A percentile compares a stretch with the other conserved stretches of the same genome.
Conservation (phyloP, 306 rosid genomes). For the Cicer chorassanicum region DNA sequence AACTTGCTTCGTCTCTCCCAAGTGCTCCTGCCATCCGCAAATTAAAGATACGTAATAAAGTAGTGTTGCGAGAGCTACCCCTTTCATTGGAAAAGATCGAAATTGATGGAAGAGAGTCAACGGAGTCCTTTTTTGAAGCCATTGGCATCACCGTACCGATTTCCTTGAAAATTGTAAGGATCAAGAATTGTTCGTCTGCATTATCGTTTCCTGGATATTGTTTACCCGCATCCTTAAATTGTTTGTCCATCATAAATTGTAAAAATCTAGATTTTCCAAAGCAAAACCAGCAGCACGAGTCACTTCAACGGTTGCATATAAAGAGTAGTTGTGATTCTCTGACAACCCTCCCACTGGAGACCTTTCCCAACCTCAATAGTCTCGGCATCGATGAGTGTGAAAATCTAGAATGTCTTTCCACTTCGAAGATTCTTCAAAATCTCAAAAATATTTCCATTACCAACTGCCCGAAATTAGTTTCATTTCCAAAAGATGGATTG, state of each 20-base stretch:
- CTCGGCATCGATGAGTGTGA: rapidly evolving
- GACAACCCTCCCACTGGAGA: background rate
- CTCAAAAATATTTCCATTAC: rapidly evolving
- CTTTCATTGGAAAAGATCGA: background rate
- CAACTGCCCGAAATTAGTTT: background rate
- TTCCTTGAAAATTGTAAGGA: background rate
- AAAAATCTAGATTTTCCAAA: background rate
- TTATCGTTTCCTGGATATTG: background rate
- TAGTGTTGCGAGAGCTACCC: background rate
- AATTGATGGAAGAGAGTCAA: background rate
- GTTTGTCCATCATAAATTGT: background rate
- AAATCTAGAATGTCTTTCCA: background rate
- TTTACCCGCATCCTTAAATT: background rate
- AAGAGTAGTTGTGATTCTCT: background rate
- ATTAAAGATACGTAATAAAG: background rate
- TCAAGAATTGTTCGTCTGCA: background rate
- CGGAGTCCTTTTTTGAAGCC: background rate
- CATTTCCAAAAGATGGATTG: constrained; percentile 1
- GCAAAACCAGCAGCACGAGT: background rate
- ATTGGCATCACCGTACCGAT: background rate
- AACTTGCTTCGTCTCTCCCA: background rate
- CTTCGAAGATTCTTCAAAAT: background rate
- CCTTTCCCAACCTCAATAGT: background rate
- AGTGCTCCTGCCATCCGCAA: background rate
- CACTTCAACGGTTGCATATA: background rate